These are phyloP conservation scores for Aurantiochytrium sp. DNA, from an alignment of 108 stramenopile species.

Conservation along the genomic window DNA sequence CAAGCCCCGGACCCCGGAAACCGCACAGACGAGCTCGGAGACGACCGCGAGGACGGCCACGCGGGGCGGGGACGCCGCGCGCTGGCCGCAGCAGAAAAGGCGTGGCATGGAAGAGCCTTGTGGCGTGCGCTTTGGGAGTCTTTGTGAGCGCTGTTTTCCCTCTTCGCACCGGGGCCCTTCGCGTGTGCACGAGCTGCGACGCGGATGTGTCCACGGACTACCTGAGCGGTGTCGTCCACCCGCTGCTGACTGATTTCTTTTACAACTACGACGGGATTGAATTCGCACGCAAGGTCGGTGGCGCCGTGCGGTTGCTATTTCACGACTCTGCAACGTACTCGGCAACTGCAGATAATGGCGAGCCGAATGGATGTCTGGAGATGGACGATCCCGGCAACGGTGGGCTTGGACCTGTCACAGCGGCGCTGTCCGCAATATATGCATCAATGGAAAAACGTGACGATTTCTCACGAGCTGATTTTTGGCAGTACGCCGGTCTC, in stretches of 20 bases:
- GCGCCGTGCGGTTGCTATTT: not conserved
- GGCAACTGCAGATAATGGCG: not conserved
- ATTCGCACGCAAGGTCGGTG: not conserved
- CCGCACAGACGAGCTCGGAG: too few species aligned
- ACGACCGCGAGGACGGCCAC: too few species aligned
- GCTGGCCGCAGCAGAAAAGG: too few species aligned
- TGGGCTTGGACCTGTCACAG: not conserved
- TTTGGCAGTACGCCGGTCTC: not conserved
- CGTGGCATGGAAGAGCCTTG: too few species aligned
- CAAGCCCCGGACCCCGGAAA: too few species aligned
- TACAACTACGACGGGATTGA: not conserved
- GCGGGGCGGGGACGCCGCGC: too few species aligned
- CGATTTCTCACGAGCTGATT: not conserved
- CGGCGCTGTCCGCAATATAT: not conserved
- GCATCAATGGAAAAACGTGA: not conserved
- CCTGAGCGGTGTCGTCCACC: not conserved
- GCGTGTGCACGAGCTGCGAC: constrained; percentile 18
- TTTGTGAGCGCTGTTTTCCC: too few species aligned
- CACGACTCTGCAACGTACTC: not conserved
- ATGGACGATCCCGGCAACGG: constrained; percentile 6
- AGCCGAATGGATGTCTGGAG: not conserved
- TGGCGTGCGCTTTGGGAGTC: too few species aligned
- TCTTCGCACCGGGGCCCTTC: not conserved
- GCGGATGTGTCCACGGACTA: not conserved
- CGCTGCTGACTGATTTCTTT: not conserved